Conservation (phyloP, 306 rosid genomes). For the Cercis canadensis region DNA sequence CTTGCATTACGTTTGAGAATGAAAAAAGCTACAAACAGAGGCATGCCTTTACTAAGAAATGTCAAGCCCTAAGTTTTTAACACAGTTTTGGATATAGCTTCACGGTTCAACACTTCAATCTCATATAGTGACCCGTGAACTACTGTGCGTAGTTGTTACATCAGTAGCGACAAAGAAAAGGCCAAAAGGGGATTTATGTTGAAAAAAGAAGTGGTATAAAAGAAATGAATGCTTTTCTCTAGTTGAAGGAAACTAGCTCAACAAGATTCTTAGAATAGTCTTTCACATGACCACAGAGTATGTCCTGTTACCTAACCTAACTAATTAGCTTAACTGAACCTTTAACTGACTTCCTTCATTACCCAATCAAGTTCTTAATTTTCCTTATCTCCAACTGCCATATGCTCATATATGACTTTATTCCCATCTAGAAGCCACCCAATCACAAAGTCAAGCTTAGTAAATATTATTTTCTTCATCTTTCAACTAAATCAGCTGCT, state of each 20-base stretch:
- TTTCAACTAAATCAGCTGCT: conserved; percentile 9
- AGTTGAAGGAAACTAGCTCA: no score
- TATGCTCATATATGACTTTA: no score
- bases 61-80: no score
- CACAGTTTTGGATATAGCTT: no score
- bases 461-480: conserved; percentile 6
- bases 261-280: conserved; percentile 35
- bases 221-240: conserved; percentile 9
- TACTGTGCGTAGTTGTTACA: conserved; percentile 12
- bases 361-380: conserved; percentile 3
- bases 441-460: conserved; percentile 28
- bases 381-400: conserved; percentile 31
- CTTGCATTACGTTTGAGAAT: neutral
- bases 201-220: neutral
- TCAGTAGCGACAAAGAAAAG: conserved; percentile 19
- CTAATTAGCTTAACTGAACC: neutral
- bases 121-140: conserved; percentile 38
- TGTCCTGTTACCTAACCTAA: conserved; percentile 25
- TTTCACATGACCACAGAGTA: conserved; percentile 33
- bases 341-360: neutral
- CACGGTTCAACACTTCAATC: neutral
- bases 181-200: neutral
- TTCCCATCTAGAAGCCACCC: conserved; percentile 35
- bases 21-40: no score
- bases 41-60: neutral